Evolutionary conservation across 768 basidiomycete species (phyloP), one percentile per base, ranked within the genome.

Genomic region (Kwoniella dendrophila): DNA sequence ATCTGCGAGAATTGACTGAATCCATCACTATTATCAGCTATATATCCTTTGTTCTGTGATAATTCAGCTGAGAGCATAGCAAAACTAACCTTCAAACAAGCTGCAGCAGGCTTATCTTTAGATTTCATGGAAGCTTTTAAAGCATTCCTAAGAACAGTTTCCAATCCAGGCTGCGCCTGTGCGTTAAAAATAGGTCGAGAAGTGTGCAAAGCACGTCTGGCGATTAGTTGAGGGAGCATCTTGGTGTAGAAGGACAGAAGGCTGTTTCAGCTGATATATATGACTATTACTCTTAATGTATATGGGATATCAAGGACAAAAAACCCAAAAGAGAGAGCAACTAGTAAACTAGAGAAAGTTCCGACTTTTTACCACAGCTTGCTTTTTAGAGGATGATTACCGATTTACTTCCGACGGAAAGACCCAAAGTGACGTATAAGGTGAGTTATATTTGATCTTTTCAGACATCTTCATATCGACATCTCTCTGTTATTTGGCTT

Each of bases 101-200:
- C 63, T 14, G 72, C 58, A 20, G 68, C 71, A 29, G 70, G 71
- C 55, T 63, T 67, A 36, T 79, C 72, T 34, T 67, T 72, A 0
- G 71, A 57, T 56, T 79, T 79, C 78, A 79, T 79, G 18, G 78
- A 76, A 16, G 71, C 54, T 62, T 79, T 79, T 40, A 79, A 62
- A 3, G 74, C 78, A 56, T 71, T 66, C 49, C 76, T 67, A n/a
- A 79, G 59, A n/a, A 57, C 62, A 16, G 55, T 34, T 51, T 75
- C 70, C 22, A 78, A n/a, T n/a, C n/a, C n/a, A n/a, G n/a, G 54
- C 1, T 66, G 61, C 1, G 69, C 62, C 16, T 47, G 22, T 22
- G 55, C 20, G 6, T 41, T 24, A 26, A 50, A 26, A 5, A 53
- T 36, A 1, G 40, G 34, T 26, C 58, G 64, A 26, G 50, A 32